Percentiles rank a stretch among this genome's conserved stretches.
phyloP scores from a whole-genome alignment of 2,329 filamentous ascomycete genomes.

The Meredithiella fracta region DNA sequence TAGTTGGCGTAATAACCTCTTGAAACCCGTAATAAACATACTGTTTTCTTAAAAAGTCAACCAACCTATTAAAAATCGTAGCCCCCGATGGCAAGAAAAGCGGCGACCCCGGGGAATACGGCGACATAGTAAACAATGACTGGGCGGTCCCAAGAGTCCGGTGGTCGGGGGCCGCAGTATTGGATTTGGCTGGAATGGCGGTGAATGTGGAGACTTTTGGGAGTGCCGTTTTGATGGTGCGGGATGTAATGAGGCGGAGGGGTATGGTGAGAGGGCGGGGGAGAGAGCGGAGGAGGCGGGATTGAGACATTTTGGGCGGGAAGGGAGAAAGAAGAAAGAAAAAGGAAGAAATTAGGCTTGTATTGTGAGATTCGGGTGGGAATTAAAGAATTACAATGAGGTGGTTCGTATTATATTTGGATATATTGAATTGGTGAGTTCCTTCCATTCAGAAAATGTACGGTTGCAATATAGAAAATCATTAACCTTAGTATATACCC shows the following conservation, averaged over 20 bases:
- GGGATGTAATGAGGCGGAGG: not conserved
- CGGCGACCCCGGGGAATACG: constrained; percentile 71
- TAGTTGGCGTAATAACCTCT: constrained; percentile 77
- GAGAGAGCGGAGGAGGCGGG: not conserved
- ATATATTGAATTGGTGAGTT: not conserved
- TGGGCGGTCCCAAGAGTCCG: constrained; percentile 46
- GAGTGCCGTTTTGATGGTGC: not conserved
- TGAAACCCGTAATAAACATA: constrained; percentile 74
- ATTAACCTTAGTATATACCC: not conserved
- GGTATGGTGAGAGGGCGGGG: not conserved
- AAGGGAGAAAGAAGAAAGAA: too few relatives aligned
- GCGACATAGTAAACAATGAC: constrained; percentile 61
- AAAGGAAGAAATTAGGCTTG: too few relatives aligned
- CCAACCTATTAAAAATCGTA: constrained; percentile 67
- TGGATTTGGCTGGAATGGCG: not conserved
- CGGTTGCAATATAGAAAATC: not conserved
- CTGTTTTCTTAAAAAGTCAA: constrained; percentile 66
- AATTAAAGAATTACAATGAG: not conserved
- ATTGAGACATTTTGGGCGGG: not conserved
- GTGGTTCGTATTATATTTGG: not conserved
- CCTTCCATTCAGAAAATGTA: not conserved
- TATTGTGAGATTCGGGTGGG: not conserved
- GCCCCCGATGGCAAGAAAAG: constrained; percentile 72
- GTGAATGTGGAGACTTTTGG: not conserved
- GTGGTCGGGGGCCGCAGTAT: constrained; percentile 31